phyloP scores from a whole-genome alignment of 352 stramenopile genomes.

The Plasmopara viticola region DNA sequence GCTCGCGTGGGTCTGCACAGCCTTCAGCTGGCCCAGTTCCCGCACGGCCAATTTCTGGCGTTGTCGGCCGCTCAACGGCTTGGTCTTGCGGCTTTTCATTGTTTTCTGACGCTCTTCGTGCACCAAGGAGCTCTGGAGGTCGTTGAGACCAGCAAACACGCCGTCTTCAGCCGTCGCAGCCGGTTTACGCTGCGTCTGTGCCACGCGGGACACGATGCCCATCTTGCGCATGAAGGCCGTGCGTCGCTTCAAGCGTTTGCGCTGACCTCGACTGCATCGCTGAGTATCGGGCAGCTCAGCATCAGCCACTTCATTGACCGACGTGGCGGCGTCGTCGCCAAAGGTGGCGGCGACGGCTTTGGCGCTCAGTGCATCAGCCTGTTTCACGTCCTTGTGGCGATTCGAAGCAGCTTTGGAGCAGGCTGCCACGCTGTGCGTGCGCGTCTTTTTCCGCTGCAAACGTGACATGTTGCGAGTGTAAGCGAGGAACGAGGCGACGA shows the following conservation, averaged over 20 bases:
- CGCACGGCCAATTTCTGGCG: constrained; percentile 78
- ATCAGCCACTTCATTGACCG: constrained; percentile 32
- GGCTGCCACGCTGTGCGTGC: constrained; percentile 44
- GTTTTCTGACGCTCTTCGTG: constrained; percentile 39
- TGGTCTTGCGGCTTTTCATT: constrained; percentile 30
- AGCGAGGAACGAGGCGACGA: background rate
- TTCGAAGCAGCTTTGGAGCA: constrained; percentile 31
- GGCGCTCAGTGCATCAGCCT: constrained; percentile 29
- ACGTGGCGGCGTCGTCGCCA: constrained; percentile 22
- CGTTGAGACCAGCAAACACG: constrained; percentile 64
- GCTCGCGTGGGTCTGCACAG: constrained; percentile 73
- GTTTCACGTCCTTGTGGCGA: constrained; percentile 13
- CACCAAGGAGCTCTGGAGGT: constrained; percentile 68
- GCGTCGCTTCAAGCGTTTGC: constrained; percentile 79
- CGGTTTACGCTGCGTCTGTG: constrained; percentile 41
- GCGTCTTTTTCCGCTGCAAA: constrained; percentile 50
- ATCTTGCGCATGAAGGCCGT: constrained; percentile 83
- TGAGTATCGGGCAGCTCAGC: constrained; percentile 25
- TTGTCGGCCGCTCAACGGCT: constrained; percentile 72
- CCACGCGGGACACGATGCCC: constrained; percentile 68
- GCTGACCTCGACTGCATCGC: constrained; percentile 68
- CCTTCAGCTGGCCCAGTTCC: constrained; percentile 78
- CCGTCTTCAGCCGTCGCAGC: constrained; percentile 44
- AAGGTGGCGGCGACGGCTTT: constrained; percentile 65
- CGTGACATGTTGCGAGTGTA: constrained; percentile 36